Evolutionary conservation across 176 grass and related monocot genomes (phyloP), one percentile per base, ranked within the genome.

Genomic region (Chloris gayana): DNA sequence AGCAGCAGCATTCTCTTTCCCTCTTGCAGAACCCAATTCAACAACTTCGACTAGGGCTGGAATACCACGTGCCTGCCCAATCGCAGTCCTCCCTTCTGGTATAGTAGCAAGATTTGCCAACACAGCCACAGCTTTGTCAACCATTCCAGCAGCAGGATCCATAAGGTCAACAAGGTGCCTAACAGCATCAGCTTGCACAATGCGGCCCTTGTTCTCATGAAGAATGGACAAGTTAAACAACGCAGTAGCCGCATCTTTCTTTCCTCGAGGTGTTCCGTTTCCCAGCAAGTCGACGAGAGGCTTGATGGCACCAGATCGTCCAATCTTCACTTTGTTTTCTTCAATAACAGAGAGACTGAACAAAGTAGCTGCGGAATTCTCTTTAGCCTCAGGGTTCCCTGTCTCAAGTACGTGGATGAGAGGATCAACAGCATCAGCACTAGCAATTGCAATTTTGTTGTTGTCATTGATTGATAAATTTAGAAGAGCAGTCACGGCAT

Each of bases 381-480:
- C 94, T 82, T 92, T 97, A 70, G 94, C 94, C 80, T 97, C 94
- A 85, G 94, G 49, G 64, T 84, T 97, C 47, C 94, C 94, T 57
- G 89, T 90, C 75, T 92, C 84, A 79, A 97, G 89, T 44, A 97
- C 94, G 19, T 97, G 87, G 26, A 97, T 97, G 78, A 97, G 90
- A 81, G 94, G 94, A 56, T 97, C 77, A 4, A 97, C 85, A 56
- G 94, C 89, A 75, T 90, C 77, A 45, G 89, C 94, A 86, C 46
- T 92, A 73, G 94, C 94, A 56, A 97, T 97, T 46, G 83, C 89
- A 69, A 88, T 92, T 82, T 97, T 97, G 71, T 97, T 97, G 82
- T 97, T 97, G 76, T 97, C 94, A 66, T 97, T 97, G 35, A 97
- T 97, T 13, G 94, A 97, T 68, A 97, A 84, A 88, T 97, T 97